Conservation (phyloP, 176 grass and related monocot species). For the Miscanthus lutarioriparius region DNA sequence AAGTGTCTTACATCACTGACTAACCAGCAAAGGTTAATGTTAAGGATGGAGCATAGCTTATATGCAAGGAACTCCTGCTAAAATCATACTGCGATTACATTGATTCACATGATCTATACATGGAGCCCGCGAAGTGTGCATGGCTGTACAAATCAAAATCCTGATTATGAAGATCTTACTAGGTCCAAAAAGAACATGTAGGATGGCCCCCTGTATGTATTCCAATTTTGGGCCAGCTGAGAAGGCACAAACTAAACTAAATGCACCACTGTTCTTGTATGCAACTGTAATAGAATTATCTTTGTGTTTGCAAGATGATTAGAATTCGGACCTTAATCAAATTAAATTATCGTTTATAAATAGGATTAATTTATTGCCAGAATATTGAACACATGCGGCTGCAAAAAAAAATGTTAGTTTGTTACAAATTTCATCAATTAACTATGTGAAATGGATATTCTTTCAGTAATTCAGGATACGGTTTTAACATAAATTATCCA, state of each 20-base stretch:
- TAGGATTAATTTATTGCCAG: not conserved
- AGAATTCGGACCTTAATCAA: not conserved
- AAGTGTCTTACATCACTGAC: not conserved
- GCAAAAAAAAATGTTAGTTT: not conserved
- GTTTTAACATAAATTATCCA: not conserved
- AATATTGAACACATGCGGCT: not conserved
- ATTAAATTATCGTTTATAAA: not conserved
- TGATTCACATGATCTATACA: conserved; percentile 1
- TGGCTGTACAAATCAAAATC: conserved; percentile 1
- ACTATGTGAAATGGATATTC: not conserved
- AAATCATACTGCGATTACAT: conserved; percentile 10
- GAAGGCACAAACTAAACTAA: not conserved
- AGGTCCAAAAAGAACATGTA: not conserved
- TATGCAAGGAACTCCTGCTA: not conserved
- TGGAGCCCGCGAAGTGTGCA: not conserved
- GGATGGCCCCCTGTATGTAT: not conserved
- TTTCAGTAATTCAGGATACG: not conserved
- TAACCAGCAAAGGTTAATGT: not conserved
- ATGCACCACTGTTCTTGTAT: not conserved
- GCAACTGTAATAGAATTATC: not conserved
- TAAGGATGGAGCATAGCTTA: not conserved
- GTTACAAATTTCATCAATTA: not conserved
- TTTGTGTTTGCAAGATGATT: not conserved
- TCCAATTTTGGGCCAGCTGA: not conserved
- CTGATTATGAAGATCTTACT: not conserved